Percentiles rank a stretch among this genome's conserved stretches.
These are phyloP conservation scores for Bocquillonia castaneifolia DNA, from an alignment of 441 rosid species.

Conservation along the genomic window DNA sequence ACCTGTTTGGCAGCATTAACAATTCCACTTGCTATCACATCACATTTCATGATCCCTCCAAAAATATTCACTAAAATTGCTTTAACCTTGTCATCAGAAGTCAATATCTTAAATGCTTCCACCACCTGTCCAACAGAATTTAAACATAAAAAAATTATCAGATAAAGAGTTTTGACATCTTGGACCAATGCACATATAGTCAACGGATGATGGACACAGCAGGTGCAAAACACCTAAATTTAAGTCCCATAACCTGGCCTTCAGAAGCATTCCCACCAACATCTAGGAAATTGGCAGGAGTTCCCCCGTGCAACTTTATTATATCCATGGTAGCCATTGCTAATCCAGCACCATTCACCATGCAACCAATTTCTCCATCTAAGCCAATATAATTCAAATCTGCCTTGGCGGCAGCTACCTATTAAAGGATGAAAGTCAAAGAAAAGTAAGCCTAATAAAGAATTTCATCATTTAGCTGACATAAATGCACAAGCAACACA, in stretches of 20 bases:
- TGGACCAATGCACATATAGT: background rate
- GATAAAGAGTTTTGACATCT: background rate
- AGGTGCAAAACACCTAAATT: constrained; percentile 14
- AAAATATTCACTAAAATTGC: constrained; percentile 95
- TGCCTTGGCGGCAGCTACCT: constrained; percentile 93
- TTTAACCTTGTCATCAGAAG: constrained; percentile 95
- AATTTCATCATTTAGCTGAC: background rate
- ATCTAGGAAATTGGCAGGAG: constrained; percentile 97
- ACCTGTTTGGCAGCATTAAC: constrained; percentile 97
- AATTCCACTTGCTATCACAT: constrained; percentile 94
- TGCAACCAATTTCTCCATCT: constrained; percentile 99
- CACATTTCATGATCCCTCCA: constrained; percentile 98
- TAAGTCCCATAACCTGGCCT: constrained; percentile 54
- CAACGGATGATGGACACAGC: background rate
- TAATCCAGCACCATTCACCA: constrained; percentile 99
- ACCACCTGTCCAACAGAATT: constrained; percentile 56
- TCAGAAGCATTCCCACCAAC: constrained; percentile 99
- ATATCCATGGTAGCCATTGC: constrained; percentile 99
- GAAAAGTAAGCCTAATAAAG: background rate
- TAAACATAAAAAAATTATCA: background rate
- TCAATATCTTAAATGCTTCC: constrained; percentile 93
- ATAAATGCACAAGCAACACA: background rate
- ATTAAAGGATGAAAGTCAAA: constrained; percentile 17
- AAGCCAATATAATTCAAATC: constrained; percentile 95
- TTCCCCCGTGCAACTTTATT: constrained; percentile 92